These are phyloP conservation scores for Trametes villosa DNA, from an alignment of 768 basidiomycete species.

Conservation along the genomic window DNA sequence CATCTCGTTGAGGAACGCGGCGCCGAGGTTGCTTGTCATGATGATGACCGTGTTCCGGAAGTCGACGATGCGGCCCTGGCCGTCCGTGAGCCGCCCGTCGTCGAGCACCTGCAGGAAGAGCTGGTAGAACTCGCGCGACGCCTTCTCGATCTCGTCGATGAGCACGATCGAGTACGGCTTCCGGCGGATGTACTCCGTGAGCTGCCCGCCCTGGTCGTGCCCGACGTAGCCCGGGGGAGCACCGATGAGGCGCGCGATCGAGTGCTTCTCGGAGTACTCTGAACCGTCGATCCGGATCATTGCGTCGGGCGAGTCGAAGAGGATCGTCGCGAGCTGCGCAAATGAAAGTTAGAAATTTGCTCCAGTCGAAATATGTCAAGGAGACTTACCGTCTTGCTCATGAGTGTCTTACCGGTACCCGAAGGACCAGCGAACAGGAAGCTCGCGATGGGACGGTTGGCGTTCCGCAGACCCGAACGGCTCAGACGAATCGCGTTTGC, in stretches of 20 bases:
- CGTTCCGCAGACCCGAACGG: constrained; percentile 90
- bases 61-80: constrained; percentile 87
- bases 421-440: constrained; percentile 94
- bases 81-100: constrained; percentile 90
- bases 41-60: constrained; percentile 93
- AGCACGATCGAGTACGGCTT: constrained; percentile 88
- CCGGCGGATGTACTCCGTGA: constrained; percentile 91
- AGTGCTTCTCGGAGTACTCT: constrained; percentile 88
- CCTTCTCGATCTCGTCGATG: constrained; percentile 92
- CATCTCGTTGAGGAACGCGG: constrained; percentile 75
- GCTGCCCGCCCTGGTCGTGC: constrained; percentile 85
- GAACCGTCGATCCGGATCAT: constrained; percentile 94
- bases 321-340: constrained; percentile 75
- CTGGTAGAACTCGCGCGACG: constrained; percentile 74
- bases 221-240: constrained; percentile 92
- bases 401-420: constrained; percentile 88
- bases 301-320: constrained; percentile 91
- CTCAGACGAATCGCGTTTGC: constrained; percentile 93
- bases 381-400: constrained; percentile 80
- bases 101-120: constrained; percentile 86
- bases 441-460: constrained; percentile 86
- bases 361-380: neutral
- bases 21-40: constrained; percentile 93
- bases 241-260: constrained; percentile 70
- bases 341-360: constrained; percentile 17